Base-by-base conservation (phyloP, 1,284 basidiomycete species). In the Malassezia dermatis region DNA sequence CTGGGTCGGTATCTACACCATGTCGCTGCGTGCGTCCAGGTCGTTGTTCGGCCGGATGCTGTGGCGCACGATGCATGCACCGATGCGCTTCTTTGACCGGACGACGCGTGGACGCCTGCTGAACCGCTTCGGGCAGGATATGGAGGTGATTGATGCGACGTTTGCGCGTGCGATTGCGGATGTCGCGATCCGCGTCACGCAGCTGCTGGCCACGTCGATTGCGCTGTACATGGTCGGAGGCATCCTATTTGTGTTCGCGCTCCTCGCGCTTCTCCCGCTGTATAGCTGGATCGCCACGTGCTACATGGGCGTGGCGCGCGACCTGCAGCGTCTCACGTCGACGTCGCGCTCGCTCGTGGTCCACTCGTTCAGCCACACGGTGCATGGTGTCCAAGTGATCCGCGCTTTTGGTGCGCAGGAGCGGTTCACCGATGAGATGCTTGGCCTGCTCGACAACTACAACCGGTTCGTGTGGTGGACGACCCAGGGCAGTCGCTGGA, bases 321-420 rank as follows among this genome's bases (percentile, higher is more conserved):
- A 80, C 59, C 73, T 81, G 28, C 63, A 60, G 27, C 50, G 64
- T 8, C 62, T 73, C 39, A 69, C 69, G 12, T 70, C 72, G 3
- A 66, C 73, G 15, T 68, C 70, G 0, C 64, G 65, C 8, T 72
- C 68, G 21, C 75, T 75, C 3, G 75, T 77, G 54, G 73, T 73
- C 54, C 60, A 61, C 11, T 50, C 71, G n/a, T 75, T 77, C 46
- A 69, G 69, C 27, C 75, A 77, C 42, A 58, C 68, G 3, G 63
- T 77, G 31, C 59, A 62, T 31, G 79, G 80, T 19, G 77, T 79
- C 56, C 73, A 75, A 0, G 78, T 78, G 0, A 78, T 81, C 34
- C 73, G 80, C 26, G 77, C 79, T 0, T 81, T 78, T 52, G 79
- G 78, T 45, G 79, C 79, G 49, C 72, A 73, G 17, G 73, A 75